These are phyloP conservation scores for Plasmodium knowlesi DNA, from an alignment of 169 alveolate species.

Conservation along the genomic window DNA sequence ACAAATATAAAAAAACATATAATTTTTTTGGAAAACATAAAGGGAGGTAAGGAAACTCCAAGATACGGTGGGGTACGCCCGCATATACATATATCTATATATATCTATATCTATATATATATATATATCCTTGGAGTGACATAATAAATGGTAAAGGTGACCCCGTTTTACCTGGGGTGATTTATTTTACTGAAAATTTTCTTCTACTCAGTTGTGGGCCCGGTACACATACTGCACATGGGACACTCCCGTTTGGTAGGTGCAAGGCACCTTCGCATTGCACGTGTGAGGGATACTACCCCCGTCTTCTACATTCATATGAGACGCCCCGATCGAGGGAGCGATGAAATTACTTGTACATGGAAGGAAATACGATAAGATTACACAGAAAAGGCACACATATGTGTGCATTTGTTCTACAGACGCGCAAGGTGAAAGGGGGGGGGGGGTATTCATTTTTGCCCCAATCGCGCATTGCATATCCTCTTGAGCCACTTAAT, in stretches of 20 bases:
- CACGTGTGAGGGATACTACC: not conserved
- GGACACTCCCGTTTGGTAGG: not conserved
- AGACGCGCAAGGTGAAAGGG: not conserved
- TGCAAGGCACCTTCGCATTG: not conserved
- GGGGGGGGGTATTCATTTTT: not conserved
- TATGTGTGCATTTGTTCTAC: not conserved
- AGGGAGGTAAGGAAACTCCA: not conserved
- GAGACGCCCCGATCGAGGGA: not conserved
- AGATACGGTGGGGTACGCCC: not conserved
- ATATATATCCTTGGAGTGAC: conserved; percentile 1
- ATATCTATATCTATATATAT: too few relatives aligned
- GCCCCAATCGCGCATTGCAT: conserved; percentile 62
- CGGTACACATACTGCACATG: not conserved
- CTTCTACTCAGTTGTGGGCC: not conserved
- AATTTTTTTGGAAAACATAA: not conserved
- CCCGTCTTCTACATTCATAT: not conserved
- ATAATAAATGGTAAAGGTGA: not conserved
- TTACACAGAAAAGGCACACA: not conserved
- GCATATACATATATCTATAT: too few relatives aligned
- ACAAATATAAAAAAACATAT: conserved; percentile 20
- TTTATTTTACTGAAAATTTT: conserved; percentile 8
- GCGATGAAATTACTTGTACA: not conserved
- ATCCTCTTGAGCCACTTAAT: conserved; percentile 74
- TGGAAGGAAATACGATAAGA: not conserved
- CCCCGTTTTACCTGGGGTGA: not conserved